A percentile compares a stretch with the other conserved stretches of the same genome.
Conservation (phyloP, 495 filamentous ascomycete genomes). For the Penicillium simplicissimum region DNA sequence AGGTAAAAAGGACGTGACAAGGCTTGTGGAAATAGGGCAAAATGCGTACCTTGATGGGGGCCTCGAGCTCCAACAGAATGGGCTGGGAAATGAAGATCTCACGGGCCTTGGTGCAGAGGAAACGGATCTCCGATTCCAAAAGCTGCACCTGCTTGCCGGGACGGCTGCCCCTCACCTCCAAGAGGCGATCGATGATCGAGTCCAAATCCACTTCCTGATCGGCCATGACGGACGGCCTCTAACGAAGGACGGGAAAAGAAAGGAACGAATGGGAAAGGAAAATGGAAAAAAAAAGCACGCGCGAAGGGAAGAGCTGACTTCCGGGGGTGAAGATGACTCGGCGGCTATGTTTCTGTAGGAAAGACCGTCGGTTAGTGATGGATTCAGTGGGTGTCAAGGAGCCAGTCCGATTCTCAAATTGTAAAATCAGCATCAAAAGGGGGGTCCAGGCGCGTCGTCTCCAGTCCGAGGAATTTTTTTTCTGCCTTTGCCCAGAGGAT, state of each 20-base stretch:
- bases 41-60: constrained; percentile 89
- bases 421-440: constrained; percentile 3
- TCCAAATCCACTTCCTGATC: constrained; percentile 98
- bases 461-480: constrained; percentile 17
- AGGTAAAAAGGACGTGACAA: not conserved
- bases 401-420: constrained; percentile 19
- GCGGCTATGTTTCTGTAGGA: constrained; percentile 38
- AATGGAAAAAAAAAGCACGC: constrained; percentile 29
- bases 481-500: not conserved
- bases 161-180: constrained; percentile 96
- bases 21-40: constrained; percentile 4
- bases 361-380: constrained; percentile 19
- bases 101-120: constrained; percentile 96
- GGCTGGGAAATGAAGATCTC: constrained; percentile 99
- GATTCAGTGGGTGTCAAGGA: constrained; percentile 10
- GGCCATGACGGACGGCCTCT: constrained; percentile 69
- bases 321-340: constrained; percentile 42
- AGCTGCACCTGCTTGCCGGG: constrained; percentile 99
- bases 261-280: constrained; percentile 27
- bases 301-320: constrained; percentile 34
- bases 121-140: constrained; percentile 94
- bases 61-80: constrained; percentile 94
- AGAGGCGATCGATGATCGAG: constrained; percentile 96
- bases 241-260: constrained; percentile 30
- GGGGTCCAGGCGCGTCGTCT: constrained; percentile 33